These are phyloP conservation scores for Lichenothelia convexa DNA, from an alignment of 495 filamentous ascomycete genomes.

Conservation along the genomic window DNA sequence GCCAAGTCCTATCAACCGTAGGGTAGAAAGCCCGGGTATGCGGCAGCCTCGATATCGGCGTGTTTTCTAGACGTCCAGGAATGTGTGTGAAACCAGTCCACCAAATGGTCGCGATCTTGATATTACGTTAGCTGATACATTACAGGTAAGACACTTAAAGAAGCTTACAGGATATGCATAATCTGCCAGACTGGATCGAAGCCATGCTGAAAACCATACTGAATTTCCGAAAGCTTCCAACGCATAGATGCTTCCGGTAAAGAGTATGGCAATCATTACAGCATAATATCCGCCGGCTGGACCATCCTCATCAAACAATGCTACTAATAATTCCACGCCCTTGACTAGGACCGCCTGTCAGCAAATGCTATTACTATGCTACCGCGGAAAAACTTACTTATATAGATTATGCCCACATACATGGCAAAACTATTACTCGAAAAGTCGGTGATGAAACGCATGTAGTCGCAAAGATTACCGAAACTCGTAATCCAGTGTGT, in stretches of 20 bases:
- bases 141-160: no score
- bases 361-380: background rate
- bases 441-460: constrained; percentile 28
- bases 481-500: constrained; percentile 26
- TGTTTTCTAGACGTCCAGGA: constrained; percentile 12
- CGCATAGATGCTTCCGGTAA: constrained; percentile 18
- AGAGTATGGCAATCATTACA: constrained; percentile 21
- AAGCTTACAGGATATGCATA: constrained; percentile 19
- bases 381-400: constrained; percentile 9
- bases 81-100: constrained; percentile 21
- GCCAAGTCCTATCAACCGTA: constrained; percentile 60
- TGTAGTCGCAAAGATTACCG: constrained; percentile 23
- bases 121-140: no score
- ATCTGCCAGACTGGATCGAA: constrained; percentile 23
- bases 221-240: constrained; percentile 20
- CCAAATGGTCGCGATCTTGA: constrained; percentile 18
- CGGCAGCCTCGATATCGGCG: constrained; percentile 19
- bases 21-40: constrained; percentile 52
- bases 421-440: constrained; percentile 26
- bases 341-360: constrained; percentile 13
- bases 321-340: constrained; percentile 19
- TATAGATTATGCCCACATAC: constrained; percentile 28
- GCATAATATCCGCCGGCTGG: constrained; percentile 20
- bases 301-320: constrained; percentile 13
- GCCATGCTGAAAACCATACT: constrained; percentile 15